Evolutionary conservation across 495 filamentous ascomycete species (phyloP).

Genomic region (Xanthoparmelia taractica): DNA sequence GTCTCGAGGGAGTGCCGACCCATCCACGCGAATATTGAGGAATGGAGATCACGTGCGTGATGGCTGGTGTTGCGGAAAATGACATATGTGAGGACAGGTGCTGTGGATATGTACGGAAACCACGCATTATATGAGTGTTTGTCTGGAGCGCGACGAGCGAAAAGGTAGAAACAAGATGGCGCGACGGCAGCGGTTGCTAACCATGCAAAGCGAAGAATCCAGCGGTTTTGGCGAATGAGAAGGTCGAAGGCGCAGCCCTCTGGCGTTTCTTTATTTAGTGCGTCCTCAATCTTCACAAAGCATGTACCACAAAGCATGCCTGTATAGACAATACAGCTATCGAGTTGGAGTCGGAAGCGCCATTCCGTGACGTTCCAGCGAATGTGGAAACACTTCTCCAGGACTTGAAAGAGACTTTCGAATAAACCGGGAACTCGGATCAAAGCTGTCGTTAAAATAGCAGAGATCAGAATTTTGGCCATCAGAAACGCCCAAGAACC

Average conservation of each 20-base stretch:
- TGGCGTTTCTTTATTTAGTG: conserved; percentile 12
- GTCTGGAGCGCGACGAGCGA: conserved; percentile 28
- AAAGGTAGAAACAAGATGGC: conserved; percentile 30
- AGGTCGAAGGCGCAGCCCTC: not conserved
- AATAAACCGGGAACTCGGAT: conserved; percentile 39
- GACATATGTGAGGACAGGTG: conserved; percentile 47
- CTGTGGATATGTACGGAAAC: conserved; percentile 47
- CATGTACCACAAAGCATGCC: conserved; percentile 46
- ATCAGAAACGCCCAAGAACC: conserved; percentile 36
- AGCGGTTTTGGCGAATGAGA: conserved; percentile 22
- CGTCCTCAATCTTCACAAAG: conserved; percentile 26
- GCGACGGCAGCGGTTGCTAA: conserved; percentile 24
- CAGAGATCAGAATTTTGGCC: conserved; percentile 43
- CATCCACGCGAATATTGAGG: conserved; percentile 43
- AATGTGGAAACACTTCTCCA: conserved; percentile 34
- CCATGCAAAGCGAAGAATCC: conserved; percentile 18
- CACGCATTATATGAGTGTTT: conserved; percentile 43
- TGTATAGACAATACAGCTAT: conserved; percentile 45
- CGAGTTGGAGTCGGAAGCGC: conserved; percentile 40
- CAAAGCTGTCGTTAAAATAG: conserved; percentile 36
- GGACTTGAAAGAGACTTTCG: conserved; percentile 34
- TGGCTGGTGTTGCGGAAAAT: conserved; percentile 43
- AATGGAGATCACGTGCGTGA: conserved; percentile 37
- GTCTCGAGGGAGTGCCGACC: conserved; percentile 51
- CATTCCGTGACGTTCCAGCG: conserved; percentile 40